phyloP scores from a whole-genome alignment of 169 alveolate species.

The Cystoisospora suis region DNA sequence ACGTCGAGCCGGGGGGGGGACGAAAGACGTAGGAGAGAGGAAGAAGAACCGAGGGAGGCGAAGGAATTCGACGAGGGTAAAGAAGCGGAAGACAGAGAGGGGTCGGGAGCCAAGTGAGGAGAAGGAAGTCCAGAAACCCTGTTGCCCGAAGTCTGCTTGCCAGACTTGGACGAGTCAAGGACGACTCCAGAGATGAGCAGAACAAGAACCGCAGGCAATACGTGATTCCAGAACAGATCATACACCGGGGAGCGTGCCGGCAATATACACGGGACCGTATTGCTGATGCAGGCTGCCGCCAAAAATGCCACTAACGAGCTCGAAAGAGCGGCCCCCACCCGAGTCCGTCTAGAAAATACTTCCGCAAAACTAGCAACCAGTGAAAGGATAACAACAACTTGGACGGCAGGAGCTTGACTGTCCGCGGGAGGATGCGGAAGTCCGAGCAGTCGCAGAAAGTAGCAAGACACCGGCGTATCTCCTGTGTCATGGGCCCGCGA shows the following conservation, averaged over 20 bases:
- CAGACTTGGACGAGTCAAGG: not conserved
- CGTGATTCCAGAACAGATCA: not conserved
- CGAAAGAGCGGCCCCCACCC: not conserved
- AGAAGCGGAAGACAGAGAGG: not conserved
- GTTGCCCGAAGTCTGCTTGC: not conserved
- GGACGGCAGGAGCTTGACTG: not conserved
- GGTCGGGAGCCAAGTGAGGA: not conserved
- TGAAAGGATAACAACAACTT: not conserved
- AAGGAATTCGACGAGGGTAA: not conserved
- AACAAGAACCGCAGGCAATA: not conserved
- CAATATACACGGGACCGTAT: not conserved
- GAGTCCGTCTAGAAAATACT: not conserved
- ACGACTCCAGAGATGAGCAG: slow-evolving; percentile 12
- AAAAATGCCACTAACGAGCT: not conserved
- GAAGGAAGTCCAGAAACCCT: not conserved
- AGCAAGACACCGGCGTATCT: slow-evolving; percentile 10
- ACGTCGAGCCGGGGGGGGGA: not conserved
- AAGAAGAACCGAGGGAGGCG: not conserved
- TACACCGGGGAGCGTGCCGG: slow-evolving; percentile 12
- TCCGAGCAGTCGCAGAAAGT: not conserved
- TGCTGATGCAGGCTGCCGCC: not conserved
- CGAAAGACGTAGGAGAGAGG: not conserved
- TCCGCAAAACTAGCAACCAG: not conserved
- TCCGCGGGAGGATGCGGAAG: not conserved
- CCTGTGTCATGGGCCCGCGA: not conserved